Conservation (phyloP, 2,329 filamentous ascomycete species). For the Boeremia exigua region DNA sequence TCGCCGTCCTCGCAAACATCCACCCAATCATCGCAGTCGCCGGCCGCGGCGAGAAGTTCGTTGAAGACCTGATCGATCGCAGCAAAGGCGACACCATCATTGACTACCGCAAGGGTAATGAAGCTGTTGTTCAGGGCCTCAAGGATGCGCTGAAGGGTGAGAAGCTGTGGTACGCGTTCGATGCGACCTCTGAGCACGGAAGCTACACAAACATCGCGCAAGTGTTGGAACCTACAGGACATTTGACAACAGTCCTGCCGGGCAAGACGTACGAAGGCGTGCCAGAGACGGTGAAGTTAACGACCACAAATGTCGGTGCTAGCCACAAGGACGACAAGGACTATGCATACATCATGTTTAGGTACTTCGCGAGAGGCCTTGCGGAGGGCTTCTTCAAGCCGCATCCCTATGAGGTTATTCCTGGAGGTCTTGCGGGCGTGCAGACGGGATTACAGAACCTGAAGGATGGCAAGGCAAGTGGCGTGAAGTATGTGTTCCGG, state of each 20-base stretch:
- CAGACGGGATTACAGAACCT: conserved; percentile 61
- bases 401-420: conserved; percentile 60
- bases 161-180: conserved; percentile 60
- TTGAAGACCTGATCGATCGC: conserved; percentile 47
- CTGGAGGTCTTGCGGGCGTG: conserved; percentile 62
- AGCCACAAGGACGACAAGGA: conserved; percentile 44
- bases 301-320: conserved; percentile 47
- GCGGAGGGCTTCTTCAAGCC: conserved; percentile 58
- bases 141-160: conserved; percentile 52
- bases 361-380: conserved; percentile 55
- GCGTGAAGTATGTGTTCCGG: conserved; percentile 68
- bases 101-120: conserved; percentile 63
- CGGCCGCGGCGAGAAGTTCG: conserved; percentile 46
- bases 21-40: conserved; percentile 53
- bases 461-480: conserved; percentile 66
- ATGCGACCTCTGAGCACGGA: conserved; percentile 63
- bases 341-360: conserved; percentile 55
- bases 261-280: conserved; percentile 52
- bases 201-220: conserved; percentile 47
- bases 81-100: conserved; percentile 53
- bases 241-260: conserved; percentile 51
- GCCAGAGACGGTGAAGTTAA: conserved; percentile 47
- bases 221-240: conserved; percentile 45
- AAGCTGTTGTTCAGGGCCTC: conserved; percentile 49
- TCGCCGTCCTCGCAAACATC: conserved; percentile 48